Evolutionary conservation across 2,329 filamentous ascomycete species (phyloP), one percentile per base, ranked within the genome.

Genomic region (Pseudogymnoascus sp.): DNA sequence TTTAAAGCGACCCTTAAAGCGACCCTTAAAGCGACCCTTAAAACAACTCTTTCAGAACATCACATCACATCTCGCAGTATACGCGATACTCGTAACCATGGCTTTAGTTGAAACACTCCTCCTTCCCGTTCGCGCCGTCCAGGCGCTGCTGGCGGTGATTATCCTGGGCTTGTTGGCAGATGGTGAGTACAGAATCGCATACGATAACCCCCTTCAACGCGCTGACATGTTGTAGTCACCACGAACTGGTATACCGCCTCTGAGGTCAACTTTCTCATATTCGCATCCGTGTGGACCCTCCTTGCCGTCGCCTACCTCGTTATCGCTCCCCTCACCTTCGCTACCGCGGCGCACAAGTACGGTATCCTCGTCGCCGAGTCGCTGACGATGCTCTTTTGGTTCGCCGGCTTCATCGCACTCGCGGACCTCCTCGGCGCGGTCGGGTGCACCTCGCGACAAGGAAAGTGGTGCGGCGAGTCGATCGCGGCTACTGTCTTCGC

Each of bases 331-430:
- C 77, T 83, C 45, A 86, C 85, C 75, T 78, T 85, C 69, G 79
- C 82, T 3, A 77, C 78, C 23, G 69, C 85, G 9, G 86, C 86
- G 69, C 84, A 91, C 73, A 82, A 81, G 60, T 83, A 84, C 60
- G 84, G 81, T 49, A 83, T 91, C 14, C 78, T 92, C 16, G 85
- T 70, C 1, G 79, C 90, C 33, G 89, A 95, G 70, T 79, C 78
- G 55, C 67, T 94, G 23, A 94, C 90, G 8, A 87, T 88, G 76
- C 80, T 95, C 62, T 95, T 95, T 79, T 96, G 92, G 92, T 94
- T 97, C 71, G 87, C 88, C 0, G 91, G 91, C 5, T 89, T 91
- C 69, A 86, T 95, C 67, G 90, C 91, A 0, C 75, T 92, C 9
- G 91, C 88, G 0, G 87, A 85, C 19, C 79, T 80, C 62, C 75